Evolutionary conservation across 2,329 filamentous ascomycete species (phyloP), one percentile per base, ranked within the genome.

Genomic region (Aspergillus sp.): DNA sequence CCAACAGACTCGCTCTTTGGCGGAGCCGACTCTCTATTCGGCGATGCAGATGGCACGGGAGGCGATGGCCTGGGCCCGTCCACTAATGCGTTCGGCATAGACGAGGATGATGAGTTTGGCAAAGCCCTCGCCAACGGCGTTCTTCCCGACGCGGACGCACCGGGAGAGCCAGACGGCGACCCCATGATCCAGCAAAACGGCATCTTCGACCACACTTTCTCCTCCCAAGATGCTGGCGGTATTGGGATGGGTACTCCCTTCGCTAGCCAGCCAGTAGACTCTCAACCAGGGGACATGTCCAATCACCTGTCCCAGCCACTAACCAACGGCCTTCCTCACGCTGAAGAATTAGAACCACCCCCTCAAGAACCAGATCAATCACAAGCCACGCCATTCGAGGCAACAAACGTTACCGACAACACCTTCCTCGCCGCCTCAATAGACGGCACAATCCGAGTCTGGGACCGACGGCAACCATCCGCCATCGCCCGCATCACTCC

Each of bases 1-100:
- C 92, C 89, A 0, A 87, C 88, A 11, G 91, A 94, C 64, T 96
- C 92, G 52, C 81, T 97, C 0, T 97, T 97, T 71, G 91, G 87
- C 11, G 90, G 91, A 0, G 92, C 92, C 0, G 92, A 93, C 51
- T 96, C 93, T 2, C 82, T 99, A 1, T 99, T 98, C 74, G 95
- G 94, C 2, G 93, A 96, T 67, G 89, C 85, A 57, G 88, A 90
- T 74, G 89, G 77, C 73, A 81, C 79, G 25, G 80, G 76, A 50
- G 76, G 74, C 13, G 76, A 77, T 43, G 77, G 79, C 23, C 80
- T 79, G 54, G 83, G 76, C 66, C 82, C 76, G 65, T 84, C 76
- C 73, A 81, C 84, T 25, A 88, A 86, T 49, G 79, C 76, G 4
- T 96, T 92, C 73, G 91, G 86, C 0, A 89, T 90, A 13, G 92